Evolutionary conservation across 352 stramenopile species (phyloP).

Genomic region (Pseudoperonospora humuli): DNA sequence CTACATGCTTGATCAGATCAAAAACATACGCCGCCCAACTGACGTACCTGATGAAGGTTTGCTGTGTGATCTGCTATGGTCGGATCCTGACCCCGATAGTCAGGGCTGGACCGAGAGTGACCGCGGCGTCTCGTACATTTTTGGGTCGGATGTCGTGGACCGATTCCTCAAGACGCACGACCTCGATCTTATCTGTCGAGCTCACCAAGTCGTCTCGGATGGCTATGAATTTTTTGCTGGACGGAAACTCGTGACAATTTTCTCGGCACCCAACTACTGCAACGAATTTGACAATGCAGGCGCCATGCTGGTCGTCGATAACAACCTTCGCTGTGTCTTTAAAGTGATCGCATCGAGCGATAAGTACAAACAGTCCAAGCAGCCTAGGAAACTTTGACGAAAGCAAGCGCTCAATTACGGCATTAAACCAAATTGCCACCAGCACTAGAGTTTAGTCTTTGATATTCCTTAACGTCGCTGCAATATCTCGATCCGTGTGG

Average conservation of each 20-base stretch:
- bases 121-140: conserved; percentile 77
- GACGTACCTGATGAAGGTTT: conserved; percentile 82
- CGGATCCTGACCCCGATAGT: conserved; percentile 93
- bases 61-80: conserved; percentile 98
- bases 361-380: too few relatives aligned
- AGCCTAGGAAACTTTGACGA: too few relatives aligned
- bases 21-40: conserved; percentile 69
- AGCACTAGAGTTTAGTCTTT: too few relatives aligned
- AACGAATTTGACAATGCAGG: conserved; percentile 79
- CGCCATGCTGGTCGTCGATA: too few relatives aligned
- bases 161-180: conserved; percentile 62
- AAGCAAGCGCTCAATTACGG: too few relatives aligned
- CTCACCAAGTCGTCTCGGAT: conserved; percentile 73
- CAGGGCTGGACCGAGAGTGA: conserved; percentile 35
- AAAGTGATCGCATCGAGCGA: too few relatives aligned
- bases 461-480: too few relatives aligned
- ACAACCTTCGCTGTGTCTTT: too few relatives aligned
- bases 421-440: too few relatives aligned
- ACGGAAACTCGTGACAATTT: conserved; percentile 60
- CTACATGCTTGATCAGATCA: conserved; percentile 63
- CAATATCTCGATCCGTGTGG: too few relatives aligned
- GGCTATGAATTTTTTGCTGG: conserved; percentile 33
- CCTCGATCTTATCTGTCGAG: conserved; percentile 63
- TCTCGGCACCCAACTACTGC: conserved; percentile 81
- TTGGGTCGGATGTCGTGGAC: conserved; percentile 54